Conservation (phyloP, 2,329 filamentous ascomycete species). For the Pseudocercospora eumusae region DNA sequence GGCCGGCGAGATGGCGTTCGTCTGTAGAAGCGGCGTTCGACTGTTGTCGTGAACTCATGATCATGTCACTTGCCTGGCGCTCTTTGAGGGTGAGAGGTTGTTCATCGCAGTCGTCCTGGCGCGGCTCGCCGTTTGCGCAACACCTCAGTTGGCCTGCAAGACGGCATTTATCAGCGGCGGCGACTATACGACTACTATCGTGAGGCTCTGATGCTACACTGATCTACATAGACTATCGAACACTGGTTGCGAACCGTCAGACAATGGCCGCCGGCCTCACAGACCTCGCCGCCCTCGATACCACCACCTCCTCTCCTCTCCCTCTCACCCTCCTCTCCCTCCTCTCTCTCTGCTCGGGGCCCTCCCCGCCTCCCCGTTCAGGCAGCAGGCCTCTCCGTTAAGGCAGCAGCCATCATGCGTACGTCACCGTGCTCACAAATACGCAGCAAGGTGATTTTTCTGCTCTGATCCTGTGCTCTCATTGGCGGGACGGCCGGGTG, state of each 20-base stretch:
- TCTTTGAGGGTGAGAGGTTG: neutral
- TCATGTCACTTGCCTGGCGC: neutral
- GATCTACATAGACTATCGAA: neutral
- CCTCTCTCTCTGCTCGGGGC: neutral
- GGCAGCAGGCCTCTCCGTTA: neutral
- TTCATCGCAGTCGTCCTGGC: neutral
- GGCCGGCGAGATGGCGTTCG: neutral
- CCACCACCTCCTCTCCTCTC: neutral
- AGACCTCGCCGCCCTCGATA: neutral
- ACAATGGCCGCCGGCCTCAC: neutral
- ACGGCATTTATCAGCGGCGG: neutral
- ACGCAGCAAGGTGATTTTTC: neutral
- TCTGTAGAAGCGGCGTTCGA: neutral
- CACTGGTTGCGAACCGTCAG: neutral
- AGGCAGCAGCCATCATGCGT: neutral
- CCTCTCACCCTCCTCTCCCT: neutral
- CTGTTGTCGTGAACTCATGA: neutral
- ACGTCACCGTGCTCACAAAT: neutral
- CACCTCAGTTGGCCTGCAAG: neutral
- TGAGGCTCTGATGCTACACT: neutral
- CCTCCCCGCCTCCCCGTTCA: neutral
- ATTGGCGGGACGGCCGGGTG: neutral
- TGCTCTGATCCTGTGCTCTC: neutral
- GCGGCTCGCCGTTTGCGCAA: neutral
- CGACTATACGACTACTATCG: neutral